Conservation (phyloP, 495 filamentous ascomycete species). For the Aspergillus panamensis region DNA sequence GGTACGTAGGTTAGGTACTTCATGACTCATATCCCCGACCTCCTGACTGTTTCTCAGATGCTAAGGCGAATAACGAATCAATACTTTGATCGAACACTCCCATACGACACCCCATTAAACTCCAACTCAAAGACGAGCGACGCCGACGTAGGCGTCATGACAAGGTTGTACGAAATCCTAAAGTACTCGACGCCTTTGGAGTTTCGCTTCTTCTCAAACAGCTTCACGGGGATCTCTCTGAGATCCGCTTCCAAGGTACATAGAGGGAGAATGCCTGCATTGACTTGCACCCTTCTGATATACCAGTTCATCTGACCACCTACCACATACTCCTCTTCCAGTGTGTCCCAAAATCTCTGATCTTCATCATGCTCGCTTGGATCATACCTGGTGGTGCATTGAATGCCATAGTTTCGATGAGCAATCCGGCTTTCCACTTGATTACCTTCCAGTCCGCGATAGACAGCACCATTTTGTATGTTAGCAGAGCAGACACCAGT, state of each 20-base stretch:
- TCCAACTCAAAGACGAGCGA: constrained; percentile 28
- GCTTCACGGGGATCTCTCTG: constrained; percentile 20
- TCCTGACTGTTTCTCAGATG: not conserved
- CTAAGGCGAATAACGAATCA: not conserved
- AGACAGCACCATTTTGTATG: constrained; percentile 41
- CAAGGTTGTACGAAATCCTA: constrained; percentile 16
- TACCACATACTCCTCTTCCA: constrained; percentile 23
- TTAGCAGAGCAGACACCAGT: too few species aligned
- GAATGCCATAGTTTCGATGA: constrained; percentile 49
- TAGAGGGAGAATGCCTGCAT: constrained; percentile 15
- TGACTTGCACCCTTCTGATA: constrained; percentile 29
- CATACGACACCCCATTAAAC: constrained; percentile 30
- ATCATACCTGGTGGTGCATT: constrained; percentile 30
- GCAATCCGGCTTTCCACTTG: constrained; percentile 47
- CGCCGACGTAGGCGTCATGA: constrained; percentile 27
- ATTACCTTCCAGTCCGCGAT: constrained; percentile 37
- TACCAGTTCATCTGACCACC: constrained; percentile 29
- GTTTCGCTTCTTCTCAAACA: constrained; percentile 22
- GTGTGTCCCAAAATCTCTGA: constrained; percentile 4
- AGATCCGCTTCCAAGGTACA: constrained; percentile 28
- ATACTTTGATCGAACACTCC: constrained; percentile 17
- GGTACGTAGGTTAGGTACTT: not conserved
- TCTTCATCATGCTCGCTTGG: constrained; percentile 15
- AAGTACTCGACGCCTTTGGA: constrained; percentile 23
- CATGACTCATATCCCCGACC: not conserved